Conservation (phyloP, 345 rosid species). For the Citrus sp. region DNA sequence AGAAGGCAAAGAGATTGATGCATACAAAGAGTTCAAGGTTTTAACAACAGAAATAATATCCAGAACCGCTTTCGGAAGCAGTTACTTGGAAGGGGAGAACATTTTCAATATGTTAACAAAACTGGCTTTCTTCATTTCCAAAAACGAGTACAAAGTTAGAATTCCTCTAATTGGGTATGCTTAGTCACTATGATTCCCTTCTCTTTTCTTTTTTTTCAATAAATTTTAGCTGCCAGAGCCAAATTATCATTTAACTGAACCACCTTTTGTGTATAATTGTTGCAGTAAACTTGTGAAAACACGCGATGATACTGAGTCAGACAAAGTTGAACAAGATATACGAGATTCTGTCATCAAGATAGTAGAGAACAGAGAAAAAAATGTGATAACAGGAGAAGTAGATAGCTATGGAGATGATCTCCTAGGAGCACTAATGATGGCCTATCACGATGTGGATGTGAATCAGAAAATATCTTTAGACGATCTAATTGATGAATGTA, state of each 20-base stretch:
- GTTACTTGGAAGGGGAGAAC: conserved; percentile 38
- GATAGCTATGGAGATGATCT: conserved; percentile 29
- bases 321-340: conserved; percentile 3
- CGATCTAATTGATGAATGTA: conserved; percentile 42
- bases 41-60: conserved; percentile 47
- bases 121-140: conserved; percentile 11
- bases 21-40: conserved; percentile 28
- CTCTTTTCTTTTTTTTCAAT: no score
- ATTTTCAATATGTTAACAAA: conserved; percentile 32
- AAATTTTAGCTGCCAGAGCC: no score
- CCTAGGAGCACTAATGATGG: conserved; percentile 26
- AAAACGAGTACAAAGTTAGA: conserved; percentile 10
- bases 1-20: conserved; percentile 36
- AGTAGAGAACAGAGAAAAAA: conserved; percentile 22
- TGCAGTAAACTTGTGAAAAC: conserved; percentile 1
- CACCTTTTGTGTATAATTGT: no score
- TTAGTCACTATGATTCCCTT: background rate
- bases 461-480: conserved; percentile 24
- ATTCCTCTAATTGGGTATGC: conserved; percentile 33
- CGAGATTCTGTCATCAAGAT: conserved; percentile 12
- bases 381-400: background rate
- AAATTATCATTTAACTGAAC: background rate
- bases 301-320: conserved; percentile 7
- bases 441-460: conserved; percentile 20
- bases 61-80: conserved; percentile 51